Evolutionary conservation across 768 basidiomycete species (phyloP), one percentile per base, ranked within the genome.

Genomic region (Auriscalpium microsporum): DNA sequence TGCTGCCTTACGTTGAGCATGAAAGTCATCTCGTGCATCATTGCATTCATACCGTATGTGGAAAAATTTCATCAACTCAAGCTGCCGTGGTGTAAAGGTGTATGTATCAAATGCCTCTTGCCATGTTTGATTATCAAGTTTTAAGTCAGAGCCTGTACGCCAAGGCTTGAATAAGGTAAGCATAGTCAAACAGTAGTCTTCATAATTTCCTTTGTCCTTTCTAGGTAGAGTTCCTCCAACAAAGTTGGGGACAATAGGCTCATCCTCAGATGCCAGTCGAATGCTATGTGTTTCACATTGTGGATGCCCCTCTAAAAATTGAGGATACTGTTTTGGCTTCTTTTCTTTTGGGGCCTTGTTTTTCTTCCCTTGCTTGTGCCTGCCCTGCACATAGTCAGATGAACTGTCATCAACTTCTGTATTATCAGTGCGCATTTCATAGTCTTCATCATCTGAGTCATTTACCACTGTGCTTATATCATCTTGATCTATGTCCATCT

Each of bases 31-130:
- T 17, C 67, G 38, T 2, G 67, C 65, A 65, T 74, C 70, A 8
- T 68, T 49, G 51, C 72, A 73, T 53, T 74, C 71, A 61, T 73
- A 71, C 16, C 51, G 35, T 1, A 74, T 36, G 55, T 72, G 66
- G 28, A 72, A 65, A 51, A 70, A 69, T 19, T 56, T 47, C 54
- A 73, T 72, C 0, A 67, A 19, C 16, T 58, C 28, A 4, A 42
- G 0, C n/a, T 66, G 54, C 28, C 36, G 5, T 2, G n/a, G 6
- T 16, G 53, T 56, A 48, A 71, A 70, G 0, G 19, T 42, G 46
- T 67, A 52, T 0, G 34, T 11, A 1, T 33, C 28, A 57, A 66
- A 69, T 1, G 61, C 54, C 10, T 63, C 56, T 54, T 62, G 62
- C 68, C 67, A 72, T 5, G 54, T 58, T 4, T 56, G 33, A 3